These are phyloP conservation scores for Fusarium phyllophilum DNA, from an alignment of 2,329 filamentous ascomycete genomes.

Conservation along the genomic window DNA sequence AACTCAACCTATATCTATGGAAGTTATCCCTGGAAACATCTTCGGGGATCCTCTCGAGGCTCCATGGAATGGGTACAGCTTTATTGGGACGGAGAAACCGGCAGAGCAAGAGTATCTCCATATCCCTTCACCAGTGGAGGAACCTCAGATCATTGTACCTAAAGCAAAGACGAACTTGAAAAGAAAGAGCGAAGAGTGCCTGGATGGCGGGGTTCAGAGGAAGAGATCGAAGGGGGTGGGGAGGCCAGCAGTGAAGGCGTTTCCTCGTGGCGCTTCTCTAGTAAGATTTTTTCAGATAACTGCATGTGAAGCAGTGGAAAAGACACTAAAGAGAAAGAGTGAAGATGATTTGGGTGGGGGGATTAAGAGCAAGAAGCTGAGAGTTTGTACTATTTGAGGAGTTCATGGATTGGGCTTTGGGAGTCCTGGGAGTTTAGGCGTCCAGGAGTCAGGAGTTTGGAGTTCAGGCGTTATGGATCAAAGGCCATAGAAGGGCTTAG, in stretches of 20 bases:
- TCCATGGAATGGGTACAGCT: neutral
- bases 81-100: neutral
- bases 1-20: neutral
- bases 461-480: neutral
- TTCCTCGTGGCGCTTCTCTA: neutral
- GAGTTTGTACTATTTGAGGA: neutral
- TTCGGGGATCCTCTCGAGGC: neutral
- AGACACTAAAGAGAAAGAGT: neutral
- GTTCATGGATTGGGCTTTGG: neutral
- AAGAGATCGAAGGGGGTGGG: neutral
- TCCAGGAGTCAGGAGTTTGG: neutral
- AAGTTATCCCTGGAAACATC: neutral
- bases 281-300: neutral
- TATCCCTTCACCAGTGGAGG: neutral
- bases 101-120: neutral
- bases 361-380: neutral
- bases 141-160: neutral
- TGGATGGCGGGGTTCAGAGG: accelerated
- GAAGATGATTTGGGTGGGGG: neutral
- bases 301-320: neutral
- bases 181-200: neutral
- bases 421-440: neutral
- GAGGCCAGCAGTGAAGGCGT: neutral
- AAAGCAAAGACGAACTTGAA: neutral
- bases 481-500: too few species aligned